Base-by-base conservation (phyloP, 352 stramenopile genomes). In the Phytopythium oedochilum region DNA sequence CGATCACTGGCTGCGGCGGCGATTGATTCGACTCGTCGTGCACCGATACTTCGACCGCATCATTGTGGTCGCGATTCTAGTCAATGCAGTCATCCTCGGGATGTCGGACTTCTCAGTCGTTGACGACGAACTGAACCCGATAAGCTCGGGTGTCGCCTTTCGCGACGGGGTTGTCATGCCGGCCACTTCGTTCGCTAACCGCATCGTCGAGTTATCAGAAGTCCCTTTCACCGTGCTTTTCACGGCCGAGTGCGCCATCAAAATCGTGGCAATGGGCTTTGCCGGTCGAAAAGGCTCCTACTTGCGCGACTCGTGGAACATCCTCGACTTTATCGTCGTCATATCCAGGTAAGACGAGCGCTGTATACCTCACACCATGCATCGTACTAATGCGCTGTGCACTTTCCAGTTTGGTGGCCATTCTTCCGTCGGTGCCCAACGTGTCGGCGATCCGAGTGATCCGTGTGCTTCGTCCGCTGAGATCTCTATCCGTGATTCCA, bases 291-390 rank as follows among this genome's bases (percentile, higher is more conserved):
- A 78, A 29, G 78, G 87, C 2, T 77, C 71, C 14, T 97, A 97
- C 58, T 61, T 92, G 0, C 64, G 75, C 4, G 88, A 98, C 61
- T 66, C 68, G 5, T 98, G 90, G 92, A 98, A 98, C 45, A 60
- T 91, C 20, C 72, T 98, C 25, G 92, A 98, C 59, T 98, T 98
- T 61, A 66, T 96, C 28, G 89, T 97, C 31, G 92, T 98, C 48
- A 43, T 94, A 15, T 86, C 86, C 20, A 92, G 82, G 77, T 96
- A 45, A 5, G 29, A n/a, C 15, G 36, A 22, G 6, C 15, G n/a
- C n/a, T n/a, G n/a, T n/a, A n/a, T n/a, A n/a, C n/a, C n/a, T n/a
- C n/a, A n/a, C n/a, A n/a, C n/a, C n/a, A n/a, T n/a, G n/a, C n/a
- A n/a, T n/a, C n/a, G n/a, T n/a, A n/a, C n/a, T n/a, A n/a, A n/a